phyloP scores from a whole-genome alignment of 163 green algal species.

The Chlorella variabilis region DNA sequence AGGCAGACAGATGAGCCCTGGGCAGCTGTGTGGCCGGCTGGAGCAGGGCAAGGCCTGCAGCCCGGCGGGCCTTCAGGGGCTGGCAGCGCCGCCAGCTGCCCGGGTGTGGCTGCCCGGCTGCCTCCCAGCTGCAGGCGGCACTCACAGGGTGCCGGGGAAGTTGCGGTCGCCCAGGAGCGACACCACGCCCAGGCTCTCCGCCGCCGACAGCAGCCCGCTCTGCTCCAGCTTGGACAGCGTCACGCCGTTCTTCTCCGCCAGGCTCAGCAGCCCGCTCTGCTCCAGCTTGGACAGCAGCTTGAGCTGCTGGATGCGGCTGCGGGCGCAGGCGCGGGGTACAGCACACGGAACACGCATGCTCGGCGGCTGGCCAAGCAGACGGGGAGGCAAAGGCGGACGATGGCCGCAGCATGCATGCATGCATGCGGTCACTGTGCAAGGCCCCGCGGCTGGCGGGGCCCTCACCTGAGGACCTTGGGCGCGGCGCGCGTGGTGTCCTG shows the following conservation, averaged over 20 bases:
- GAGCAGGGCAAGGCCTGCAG: no score
- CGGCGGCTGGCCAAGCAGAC: neutral
- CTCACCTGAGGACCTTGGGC: conserved; percentile 50
- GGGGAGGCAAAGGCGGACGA: no score
- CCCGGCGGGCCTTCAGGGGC: no score
- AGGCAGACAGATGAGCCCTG: neutral
- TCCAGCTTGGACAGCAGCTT: conserved; percentile 76
- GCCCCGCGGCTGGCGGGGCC: no score
- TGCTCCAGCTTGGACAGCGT: conserved; percentile 81
- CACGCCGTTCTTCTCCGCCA: conserved; percentile 70
- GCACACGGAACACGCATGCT: neutral
- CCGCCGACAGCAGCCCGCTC: conserved; percentile 73
- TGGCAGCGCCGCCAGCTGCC: no score
- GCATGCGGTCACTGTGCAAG: no score
- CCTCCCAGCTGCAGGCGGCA: neutral
- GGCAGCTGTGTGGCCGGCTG: no score
- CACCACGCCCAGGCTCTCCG: conserved; percentile 77
- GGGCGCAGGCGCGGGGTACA: neutral
- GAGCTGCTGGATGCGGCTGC: conserved; percentile 70
- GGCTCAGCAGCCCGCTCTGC: conserved; percentile 61
- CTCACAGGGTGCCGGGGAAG: conserved; percentile 62
- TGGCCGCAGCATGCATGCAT: no score
- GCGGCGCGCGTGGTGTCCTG: conserved; percentile 30
- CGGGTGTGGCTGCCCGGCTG: no score
- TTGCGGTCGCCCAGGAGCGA: conserved; percentile 65